Evolutionary conservation across 345 rosid species (phyloP).

Genomic region (Bruguiera parviflora): DNA sequence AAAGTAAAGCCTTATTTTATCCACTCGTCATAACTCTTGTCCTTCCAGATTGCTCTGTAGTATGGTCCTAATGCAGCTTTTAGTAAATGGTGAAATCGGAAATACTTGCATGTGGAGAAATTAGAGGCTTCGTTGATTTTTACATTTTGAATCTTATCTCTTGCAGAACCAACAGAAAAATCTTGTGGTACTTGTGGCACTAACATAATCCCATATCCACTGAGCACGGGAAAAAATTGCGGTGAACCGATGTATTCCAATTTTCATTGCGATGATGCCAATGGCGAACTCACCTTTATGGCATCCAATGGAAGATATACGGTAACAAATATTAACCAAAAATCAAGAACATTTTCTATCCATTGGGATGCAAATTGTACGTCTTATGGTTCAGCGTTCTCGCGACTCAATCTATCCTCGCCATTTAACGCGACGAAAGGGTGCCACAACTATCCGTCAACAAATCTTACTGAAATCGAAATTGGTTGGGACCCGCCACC

Average conservation of each 20-base stretch:
- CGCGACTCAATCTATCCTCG: constrained; percentile 24
- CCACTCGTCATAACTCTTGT: too few relatives aligned
- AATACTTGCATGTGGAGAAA: too few relatives aligned
- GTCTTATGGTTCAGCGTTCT: not conserved
- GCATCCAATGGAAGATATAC: constrained; percentile 27
- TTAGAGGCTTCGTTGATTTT: not conserved
- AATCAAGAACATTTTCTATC: constrained; percentile 34
- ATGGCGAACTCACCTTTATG: constrained; percentile 44
- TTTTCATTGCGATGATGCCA: constrained; percentile 44
- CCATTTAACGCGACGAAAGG: constrained; percentile 27
- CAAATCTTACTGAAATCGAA: constrained; percentile 39
- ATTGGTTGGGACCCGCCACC: constrained; percentile 51
- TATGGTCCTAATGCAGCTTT: too few relatives aligned
- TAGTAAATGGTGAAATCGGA: too few relatives aligned
- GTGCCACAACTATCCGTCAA: not conserved
- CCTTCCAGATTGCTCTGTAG: too few relatives aligned
- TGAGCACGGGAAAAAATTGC: constrained; percentile 52
- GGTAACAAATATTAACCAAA: constrained; percentile 43
- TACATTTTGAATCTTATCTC: not conserved
- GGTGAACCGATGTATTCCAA: constrained; percentile 55
- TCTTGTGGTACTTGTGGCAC: constrained; percentile 50
- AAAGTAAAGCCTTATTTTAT: too few relatives aligned
- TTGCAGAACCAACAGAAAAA: constrained; percentile 44
- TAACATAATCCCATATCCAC: constrained; percentile 54
- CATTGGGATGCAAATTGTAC: constrained; percentile 22